Base-by-base conservation (phyloP, 2,329 filamentous ascomycete species). In the Lachnellula occidentalis region DNA sequence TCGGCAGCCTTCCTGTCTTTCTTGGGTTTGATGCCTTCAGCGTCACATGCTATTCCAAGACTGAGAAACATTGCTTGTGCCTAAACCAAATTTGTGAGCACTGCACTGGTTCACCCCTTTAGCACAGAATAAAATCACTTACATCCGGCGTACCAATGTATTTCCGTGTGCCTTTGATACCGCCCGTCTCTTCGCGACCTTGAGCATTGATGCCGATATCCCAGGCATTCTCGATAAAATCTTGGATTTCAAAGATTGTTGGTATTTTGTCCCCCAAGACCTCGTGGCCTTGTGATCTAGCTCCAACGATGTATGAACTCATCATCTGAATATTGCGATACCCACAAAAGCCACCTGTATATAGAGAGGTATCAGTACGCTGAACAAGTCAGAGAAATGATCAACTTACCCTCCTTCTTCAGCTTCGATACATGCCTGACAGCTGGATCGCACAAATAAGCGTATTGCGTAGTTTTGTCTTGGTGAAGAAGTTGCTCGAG, bases 291-390 rank as follows among this genome's bases (percentile, higher is more conserved):
- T 75, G 71, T 12, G 75, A 76, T 39, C 74, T 69, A 1, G 81
- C 73, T 8, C 78, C 80, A 55, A 85, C 81, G 19, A 96, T 82
- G 68, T 90, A 92, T 0, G 91, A 92, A 14, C 87, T 75, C 62
- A 96, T 72, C 85, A 95, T 95, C 69, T 97, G 94, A 34, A 96
- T 95, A 66, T 95, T 97, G 41, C 92, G 82, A 69, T 96, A 97
- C 3, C 92, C 92, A 68, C 92, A 97, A 69, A 97, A 97, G 5
- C 90, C 88, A 21, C 91, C 91, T 82, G 21, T 9, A 31, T 11
- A 31, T 15, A 12, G 9, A 34, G n/a, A n/a, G n/a, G n/a, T 24
- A 41, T 58, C 41, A 57, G 50, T 34, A 42, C 34, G 34, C 15
- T 9, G n/a, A 31, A 31, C 2, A 34, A 3, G 34, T 37, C 24